Conservation (phyloP, 768 basidiomycete genomes). For the Dacryopinax spathularia region DNA sequence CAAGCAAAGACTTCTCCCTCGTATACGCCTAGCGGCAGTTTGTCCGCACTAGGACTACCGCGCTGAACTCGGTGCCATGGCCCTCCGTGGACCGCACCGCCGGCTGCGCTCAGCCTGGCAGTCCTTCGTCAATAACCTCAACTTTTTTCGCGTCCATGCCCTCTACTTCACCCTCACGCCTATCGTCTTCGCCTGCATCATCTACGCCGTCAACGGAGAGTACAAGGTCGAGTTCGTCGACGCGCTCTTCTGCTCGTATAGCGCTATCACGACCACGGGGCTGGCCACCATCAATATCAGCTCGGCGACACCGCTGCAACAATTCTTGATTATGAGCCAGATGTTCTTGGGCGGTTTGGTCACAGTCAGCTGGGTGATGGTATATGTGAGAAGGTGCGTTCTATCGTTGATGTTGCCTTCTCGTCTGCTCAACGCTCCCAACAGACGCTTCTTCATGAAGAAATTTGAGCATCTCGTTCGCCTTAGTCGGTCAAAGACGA, state of each 20-base stretch:
- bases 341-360: conserved; percentile 73
- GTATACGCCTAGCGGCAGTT: too few relatives aligned
- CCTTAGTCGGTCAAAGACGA: not conserved
- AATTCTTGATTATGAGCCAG: conserved; percentile 40
- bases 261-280: conserved; percentile 56
- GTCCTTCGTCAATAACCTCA: conserved; percentile 22
- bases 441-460: not conserved
- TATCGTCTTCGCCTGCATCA: conserved; percentile 59
- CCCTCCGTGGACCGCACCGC: too few relatives aligned
- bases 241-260: conserved; percentile 60
- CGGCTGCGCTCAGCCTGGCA: too few relatives aligned
- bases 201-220: conserved; percentile 58
- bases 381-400: conserved; percentile 55
- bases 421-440: too few relatives aligned
- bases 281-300: conserved; percentile 19
- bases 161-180: conserved; percentile 52
- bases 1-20: too few relatives aligned
- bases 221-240: conserved; percentile 63
- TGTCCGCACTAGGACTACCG: too few relatives aligned
- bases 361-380: conserved; percentile 69
- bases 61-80: too few relatives aligned
- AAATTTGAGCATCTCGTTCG: conserved; percentile 6
- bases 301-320: conserved; percentile 21
- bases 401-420: not conserved
- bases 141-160: conserved; percentile 38